phyloP scores from a whole-genome alignment of 176 grass and related monocot species.

The Oryza brachyantha region DNA sequence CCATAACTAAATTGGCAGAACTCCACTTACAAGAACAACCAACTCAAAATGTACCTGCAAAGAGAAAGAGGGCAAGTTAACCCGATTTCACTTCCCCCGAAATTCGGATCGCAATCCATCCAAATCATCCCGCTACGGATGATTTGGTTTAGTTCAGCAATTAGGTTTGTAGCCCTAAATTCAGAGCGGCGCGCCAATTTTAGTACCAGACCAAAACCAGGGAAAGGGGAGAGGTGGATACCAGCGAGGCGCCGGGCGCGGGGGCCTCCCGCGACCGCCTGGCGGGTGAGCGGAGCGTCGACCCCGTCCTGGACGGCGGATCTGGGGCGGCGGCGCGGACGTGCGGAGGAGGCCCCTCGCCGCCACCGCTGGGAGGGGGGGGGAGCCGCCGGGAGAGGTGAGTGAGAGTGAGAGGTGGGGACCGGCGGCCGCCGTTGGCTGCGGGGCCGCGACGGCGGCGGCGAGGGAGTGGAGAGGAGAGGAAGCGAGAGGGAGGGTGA shows the following conservation, averaged over 20 bases:
- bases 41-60: not conserved
- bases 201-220: not conserved
- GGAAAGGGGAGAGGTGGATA: not conserved
- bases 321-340: not conserved
- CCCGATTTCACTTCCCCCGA: not conserved
- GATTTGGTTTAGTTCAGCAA: no score
- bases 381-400: no score
- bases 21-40: not conserved
- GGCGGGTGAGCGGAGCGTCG: no score
- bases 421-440: no score
- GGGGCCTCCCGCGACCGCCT: no score
- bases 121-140: not conserved
- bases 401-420: no score
- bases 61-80: not conserved
- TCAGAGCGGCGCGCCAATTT: not conserved
- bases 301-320: not conserved
- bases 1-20: not conserved
- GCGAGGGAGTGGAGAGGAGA: no score
- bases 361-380: no score
- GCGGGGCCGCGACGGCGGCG: no score
- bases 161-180: not conserved
- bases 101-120: not conserved
- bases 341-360: no score
- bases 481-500: no score
- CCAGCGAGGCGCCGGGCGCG: no score